phyloP scores from a whole-genome alignment of 78 protist genomes.

The Pelomyxa schiedti region DNA sequence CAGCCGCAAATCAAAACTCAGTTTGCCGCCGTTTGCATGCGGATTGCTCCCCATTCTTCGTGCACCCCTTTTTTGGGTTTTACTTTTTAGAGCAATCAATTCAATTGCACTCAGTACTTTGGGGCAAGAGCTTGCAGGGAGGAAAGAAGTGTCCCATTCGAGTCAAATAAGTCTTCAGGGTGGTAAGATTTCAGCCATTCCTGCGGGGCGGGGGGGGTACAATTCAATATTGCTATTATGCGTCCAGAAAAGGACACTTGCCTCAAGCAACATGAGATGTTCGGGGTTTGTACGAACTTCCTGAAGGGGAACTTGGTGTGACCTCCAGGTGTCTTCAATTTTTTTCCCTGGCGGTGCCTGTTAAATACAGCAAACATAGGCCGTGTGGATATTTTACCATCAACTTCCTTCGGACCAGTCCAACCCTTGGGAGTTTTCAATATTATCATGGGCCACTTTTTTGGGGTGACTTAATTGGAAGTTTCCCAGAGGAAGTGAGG shows the following conservation, averaged over 20 bases:
- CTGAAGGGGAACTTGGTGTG: conserved; percentile 10
- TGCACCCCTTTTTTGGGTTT: too few relatives aligned
- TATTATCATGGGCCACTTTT: conserved; percentile 2
- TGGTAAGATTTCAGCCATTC: neutral
- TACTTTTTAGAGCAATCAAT: too few relatives aligned
- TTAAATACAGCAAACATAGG: too few relatives aligned
- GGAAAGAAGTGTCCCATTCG: neutral
- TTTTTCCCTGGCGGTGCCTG: too few relatives aligned
- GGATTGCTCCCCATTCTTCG: conserved; percentile 3
- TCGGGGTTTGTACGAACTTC: neutral
- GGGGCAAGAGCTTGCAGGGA: neutral
- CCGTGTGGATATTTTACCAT: too few relatives aligned
- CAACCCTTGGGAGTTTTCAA: conserved; percentile 11
- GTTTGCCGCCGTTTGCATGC: conserved; percentile 2
- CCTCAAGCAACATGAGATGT: conserved; percentile 1
- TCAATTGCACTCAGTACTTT: too few relatives aligned
- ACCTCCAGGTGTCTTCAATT: neutral
- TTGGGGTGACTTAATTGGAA: neutral
- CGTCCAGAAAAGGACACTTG: too few relatives aligned
- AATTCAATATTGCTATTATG: too few relatives aligned
- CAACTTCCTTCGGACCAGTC: conserved; percentile 3
- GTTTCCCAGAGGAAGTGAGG: neutral
- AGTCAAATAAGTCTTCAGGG: neutral
- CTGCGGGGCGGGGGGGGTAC: too few relatives aligned
- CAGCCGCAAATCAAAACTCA: neutral